Percentiles rank a stretch among this genome's conserved stretches.
These are phyloP conservation scores for Gamsiella multidivaricata DNA, from an alignment of 192 early-diverging fungal genomes.

Conservation along the genomic window DNA sequence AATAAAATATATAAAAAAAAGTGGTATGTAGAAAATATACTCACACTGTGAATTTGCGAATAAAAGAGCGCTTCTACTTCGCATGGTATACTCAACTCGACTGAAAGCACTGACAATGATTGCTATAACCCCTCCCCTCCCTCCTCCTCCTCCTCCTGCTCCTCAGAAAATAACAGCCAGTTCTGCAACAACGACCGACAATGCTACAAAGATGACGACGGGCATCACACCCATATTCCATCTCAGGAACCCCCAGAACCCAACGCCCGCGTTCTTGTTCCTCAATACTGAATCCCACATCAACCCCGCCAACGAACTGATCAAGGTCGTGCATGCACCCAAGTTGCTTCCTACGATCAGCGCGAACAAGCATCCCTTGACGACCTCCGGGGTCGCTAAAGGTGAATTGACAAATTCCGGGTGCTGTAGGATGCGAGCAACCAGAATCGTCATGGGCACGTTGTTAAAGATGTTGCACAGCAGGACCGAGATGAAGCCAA, in stretches of 20 bases:
- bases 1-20: too few relatives aligned
- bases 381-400: slow-evolving; percentile 47
- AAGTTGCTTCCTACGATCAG: slow-evolving; percentile 83
- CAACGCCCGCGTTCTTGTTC: slow-evolving; percentile 57
- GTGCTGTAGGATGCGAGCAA: slow-evolving; percentile 76
- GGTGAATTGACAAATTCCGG: slow-evolving; percentile 63
- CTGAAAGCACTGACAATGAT: too few relatives aligned
- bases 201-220: slow-evolving; percentile 57
- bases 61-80: too few relatives aligned
- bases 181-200: slow-evolving; percentile 64
- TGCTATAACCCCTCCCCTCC: too few relatives aligned
- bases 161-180: slow-evolving; percentile 49
- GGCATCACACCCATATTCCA: slow-evolving; percentile 73
- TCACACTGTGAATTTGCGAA: too few relatives aligned
- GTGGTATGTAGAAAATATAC: too few relatives aligned
- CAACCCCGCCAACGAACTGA: slow-evolving; percentile 84
- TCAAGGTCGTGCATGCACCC: slow-evolving; percentile 80
- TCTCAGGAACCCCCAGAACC: slow-evolving; percentile 65
- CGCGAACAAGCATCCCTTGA: slow-evolving; percentile 74
- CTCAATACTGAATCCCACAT: slow-evolving; percentile 69
- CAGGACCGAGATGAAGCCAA: slow-evolving; percentile 71
- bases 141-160: too few relatives aligned
- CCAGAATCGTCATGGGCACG: slow-evolving; percentile 87
- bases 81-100: too few relatives aligned
- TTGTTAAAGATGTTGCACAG: slow-evolving; percentile 86